Percentiles rank a stretch among this genome's conserved stretches.
Evolutionary conservation across 2,329 filamentous ascomycete species (phyloP).

Genomic region (Botrytis fragariae): DNA sequence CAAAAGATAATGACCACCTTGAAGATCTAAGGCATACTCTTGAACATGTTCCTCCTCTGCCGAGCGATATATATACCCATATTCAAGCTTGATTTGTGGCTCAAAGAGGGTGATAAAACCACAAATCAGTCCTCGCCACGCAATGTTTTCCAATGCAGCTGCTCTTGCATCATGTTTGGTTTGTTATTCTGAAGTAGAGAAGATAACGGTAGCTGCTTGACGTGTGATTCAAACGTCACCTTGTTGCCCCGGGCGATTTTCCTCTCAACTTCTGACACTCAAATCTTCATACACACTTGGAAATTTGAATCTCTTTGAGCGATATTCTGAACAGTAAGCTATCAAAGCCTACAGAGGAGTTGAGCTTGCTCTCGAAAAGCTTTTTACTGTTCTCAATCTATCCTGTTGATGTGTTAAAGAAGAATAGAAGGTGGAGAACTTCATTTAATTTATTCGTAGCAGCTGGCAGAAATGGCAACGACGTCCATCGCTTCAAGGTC

Average conservation of each 20-base stretch:
- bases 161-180: rapidly evolving
- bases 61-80: background rate
- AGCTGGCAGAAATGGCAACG: background rate
- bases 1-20: background rate
- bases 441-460: background rate
- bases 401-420: background rate
- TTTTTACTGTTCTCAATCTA: background rate
- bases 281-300: background rate
- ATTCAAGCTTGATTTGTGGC: background rate
- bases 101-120: background rate
- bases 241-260: background rate
- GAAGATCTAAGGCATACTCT: background rate
- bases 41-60: background rate
- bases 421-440: background rate
- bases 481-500: background rate
- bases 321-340: background rate
- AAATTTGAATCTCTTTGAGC: background rate
- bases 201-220: background rate
- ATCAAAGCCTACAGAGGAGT: background rate
- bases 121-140: background rate
- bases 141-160: background rate
- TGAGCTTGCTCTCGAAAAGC: background rate
- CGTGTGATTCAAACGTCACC: rapidly evolving
- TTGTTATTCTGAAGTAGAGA: background rate
- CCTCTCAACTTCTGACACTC: background rate